These are phyloP conservation scores for Poa annua DNA, from an alignment of 176 grass and related monocot species.

Conservation along the genomic window DNA sequence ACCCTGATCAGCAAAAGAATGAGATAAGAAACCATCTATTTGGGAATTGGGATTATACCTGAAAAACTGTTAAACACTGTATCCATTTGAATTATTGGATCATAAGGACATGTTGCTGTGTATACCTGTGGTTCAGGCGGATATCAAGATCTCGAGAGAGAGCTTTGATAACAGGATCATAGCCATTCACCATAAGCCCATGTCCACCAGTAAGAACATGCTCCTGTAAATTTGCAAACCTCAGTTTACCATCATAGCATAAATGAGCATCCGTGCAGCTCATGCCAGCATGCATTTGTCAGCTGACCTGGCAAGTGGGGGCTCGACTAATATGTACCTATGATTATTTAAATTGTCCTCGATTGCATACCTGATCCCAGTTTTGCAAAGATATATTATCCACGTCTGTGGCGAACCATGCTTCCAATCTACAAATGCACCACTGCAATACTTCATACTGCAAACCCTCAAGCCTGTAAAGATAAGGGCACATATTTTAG, in stretches of 20 bases:
- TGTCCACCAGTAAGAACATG: slow-evolving; percentile 98
- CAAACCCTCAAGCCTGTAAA: slow-evolving; percentile 72
- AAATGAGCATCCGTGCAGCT: neutral
- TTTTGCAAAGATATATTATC: slow-evolving; percentile 93
- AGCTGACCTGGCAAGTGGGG: neutral
- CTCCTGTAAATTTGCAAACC: slow-evolving; percentile 64
- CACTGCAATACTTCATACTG: slow-evolving; percentile 94
- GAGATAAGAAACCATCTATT: neutral
- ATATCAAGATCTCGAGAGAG: slow-evolving; percentile 84
- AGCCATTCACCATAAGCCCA: slow-evolving; percentile 97
- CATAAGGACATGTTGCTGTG: slow-evolving; percentile 6
- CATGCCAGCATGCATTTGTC: slow-evolving; percentile 22
- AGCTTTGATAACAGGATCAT: slow-evolving; percentile 96
- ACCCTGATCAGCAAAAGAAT: slow-evolving; percentile 56
- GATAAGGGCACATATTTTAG: slow-evolving; percentile 34
- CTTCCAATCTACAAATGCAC: slow-evolving; percentile 97
- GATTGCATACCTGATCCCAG: slow-evolving; percentile 86
- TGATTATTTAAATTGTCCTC: neutral
- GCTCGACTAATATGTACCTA: neutral
- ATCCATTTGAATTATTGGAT: slow-evolving; percentile 20
- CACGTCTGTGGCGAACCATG: slow-evolving; percentile 92
- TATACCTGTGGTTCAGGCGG: slow-evolving; percentile 86
- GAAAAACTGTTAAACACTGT: neutral
- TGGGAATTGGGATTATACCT: neutral
- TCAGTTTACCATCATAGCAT: neutral